These are phyloP conservation scores for Eimeria maxima DNA, from an alignment of 169 alveolate species.

Conservation along the genomic window DNA sequence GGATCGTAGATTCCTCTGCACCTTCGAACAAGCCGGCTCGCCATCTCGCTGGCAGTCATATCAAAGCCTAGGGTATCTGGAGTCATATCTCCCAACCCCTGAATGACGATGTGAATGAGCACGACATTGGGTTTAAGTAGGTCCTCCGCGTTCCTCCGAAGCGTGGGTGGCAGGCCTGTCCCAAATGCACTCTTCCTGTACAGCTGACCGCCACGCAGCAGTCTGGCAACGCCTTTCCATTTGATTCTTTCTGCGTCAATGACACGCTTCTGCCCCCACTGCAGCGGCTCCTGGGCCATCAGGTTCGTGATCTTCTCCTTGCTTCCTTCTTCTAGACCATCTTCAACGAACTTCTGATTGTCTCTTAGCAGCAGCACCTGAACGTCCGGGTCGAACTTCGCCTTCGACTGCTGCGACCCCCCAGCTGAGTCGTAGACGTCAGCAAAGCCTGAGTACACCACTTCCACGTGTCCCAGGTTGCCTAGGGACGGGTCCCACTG, in stretches of 20 bases:
- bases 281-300: conserved; percentile 80
- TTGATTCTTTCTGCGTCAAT: conserved; percentile 56
- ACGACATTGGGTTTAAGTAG: conserved; percentile 65
- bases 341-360: conserved; percentile 45
- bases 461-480: conserved; percentile 71
- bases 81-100: conserved; percentile 43
- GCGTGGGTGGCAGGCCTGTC: conserved; percentile 72
- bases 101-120: conserved; percentile 70
- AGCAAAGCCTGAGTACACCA: conserved; percentile 78
- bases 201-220: conserved; percentile 69
- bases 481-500: conserved; percentile 82
- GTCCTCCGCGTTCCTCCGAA: conserved; percentile 72
- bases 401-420: conserved; percentile 41
- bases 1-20: conserved; percentile 74
- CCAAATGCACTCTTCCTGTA: conserved; percentile 76
- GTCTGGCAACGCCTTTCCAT: conserved; percentile 75
- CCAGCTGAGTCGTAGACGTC: conserved; percentile 65
- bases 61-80: conserved; percentile 72
- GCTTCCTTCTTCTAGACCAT: conserved; percentile 78
- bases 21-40: conserved; percentile 62
- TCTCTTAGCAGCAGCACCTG: conserved; percentile 71
- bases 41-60: conserved; percentile 80
- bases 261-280: conserved; percentile 56
- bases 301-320: conserved; percentile 40
- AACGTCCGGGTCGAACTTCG: conserved; percentile 75